Base-by-base conservation (phyloP, 2,329 filamentous ascomycete genomes). In the Raffaelea deltoideospora region DNA sequence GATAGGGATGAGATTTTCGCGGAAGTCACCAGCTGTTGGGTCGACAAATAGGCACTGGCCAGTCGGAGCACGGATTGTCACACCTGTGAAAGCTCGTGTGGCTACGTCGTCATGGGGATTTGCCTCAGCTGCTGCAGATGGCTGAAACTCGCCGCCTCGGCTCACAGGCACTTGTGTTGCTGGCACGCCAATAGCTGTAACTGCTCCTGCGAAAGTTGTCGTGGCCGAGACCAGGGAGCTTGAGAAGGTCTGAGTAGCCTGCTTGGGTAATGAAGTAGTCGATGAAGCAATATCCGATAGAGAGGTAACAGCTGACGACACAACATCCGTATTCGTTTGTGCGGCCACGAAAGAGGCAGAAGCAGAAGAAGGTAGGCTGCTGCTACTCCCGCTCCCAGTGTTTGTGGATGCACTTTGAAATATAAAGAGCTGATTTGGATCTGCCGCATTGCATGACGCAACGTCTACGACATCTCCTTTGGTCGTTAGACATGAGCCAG, bases 41-140 rank as follows among this genome's bases (percentile, higher is more conserved):
- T 70, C 62, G 31, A 69, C 50, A 24, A 59, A 67, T n/a, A 70
- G 55, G 40, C 66, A 71, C 35, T 63, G 56, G 20, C 65, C 65
- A 41, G 64, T 59, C 10, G 63, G 51, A 1, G 64, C 59, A 23
- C 59, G 55, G 48, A 71, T 64, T 37, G 58, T 54, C 28, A 64
- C 59, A 27, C 53, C 55, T 27, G 54, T 55, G 38, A 69, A 62
- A 7, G 59, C 57, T 3, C 64, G 59, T 2, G 55, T 63, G 3
- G 66, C 67, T 2, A 58, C 63, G 33, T 50, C 48, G 45, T 71
- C 67, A 24, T 60, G 59, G 20, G 54, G 39, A 29, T 71, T 59
- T 10, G 67, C 54, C 44, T 68, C 59, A 1, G 64, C 66, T 1
- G 59, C 67, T 0, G 66, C 64, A 2, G 60, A 58, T 1, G 65